phyloP scores from a whole-genome alignment of 2,329 filamentous ascomycete genomes.

The Claviceps lovelessii region DNA sequence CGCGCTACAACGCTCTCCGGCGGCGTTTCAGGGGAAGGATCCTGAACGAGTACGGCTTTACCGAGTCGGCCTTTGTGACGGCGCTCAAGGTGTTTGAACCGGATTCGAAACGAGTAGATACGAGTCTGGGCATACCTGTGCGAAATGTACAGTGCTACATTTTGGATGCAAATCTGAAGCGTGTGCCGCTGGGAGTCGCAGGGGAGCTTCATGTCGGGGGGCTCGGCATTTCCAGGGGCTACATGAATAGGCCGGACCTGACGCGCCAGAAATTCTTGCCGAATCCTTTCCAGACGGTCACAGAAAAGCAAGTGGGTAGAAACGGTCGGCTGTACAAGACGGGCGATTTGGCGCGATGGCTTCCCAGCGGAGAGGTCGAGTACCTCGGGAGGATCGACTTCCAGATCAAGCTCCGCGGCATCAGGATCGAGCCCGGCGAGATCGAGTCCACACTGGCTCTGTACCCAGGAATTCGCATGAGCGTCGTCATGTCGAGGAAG shows the following conservation, averaged over 20 bases:
- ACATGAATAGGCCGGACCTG: constrained; percentile 1
- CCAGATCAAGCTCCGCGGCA: constrained; percentile 1
- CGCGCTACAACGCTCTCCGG: neutral
- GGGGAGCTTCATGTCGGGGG: neutral
- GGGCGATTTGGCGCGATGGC: constrained; percentile 1
- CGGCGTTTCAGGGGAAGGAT: neutral
- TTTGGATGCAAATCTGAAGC: neutral
- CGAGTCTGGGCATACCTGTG: neutral
- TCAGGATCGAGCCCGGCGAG: constrained; percentile 1
- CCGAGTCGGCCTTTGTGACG: constrained; percentile 2
- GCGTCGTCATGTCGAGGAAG: neutral
- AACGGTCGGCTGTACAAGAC: constrained; percentile 1
- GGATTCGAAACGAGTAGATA: neutral
- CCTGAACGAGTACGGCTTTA: constrained; percentile 2
- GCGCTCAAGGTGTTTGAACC: constrained; percentile 1
- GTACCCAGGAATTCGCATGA: neutral
- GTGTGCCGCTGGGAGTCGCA: neutral
- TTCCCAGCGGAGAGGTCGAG: constrained; percentile 1
- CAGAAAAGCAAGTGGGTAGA: neutral
- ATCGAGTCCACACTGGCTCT: neutral
- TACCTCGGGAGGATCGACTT: constrained; percentile 1
- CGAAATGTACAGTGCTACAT: constrained; percentile 2
- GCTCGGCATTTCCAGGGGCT: neutral
- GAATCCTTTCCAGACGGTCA: neutral
- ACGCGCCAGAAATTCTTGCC: neutral